These are phyloP conservation scores for Sporothrix sp. DNA, from an alignment of 2,329 filamentous ascomycete genomes.

Conservation along the genomic window DNA sequence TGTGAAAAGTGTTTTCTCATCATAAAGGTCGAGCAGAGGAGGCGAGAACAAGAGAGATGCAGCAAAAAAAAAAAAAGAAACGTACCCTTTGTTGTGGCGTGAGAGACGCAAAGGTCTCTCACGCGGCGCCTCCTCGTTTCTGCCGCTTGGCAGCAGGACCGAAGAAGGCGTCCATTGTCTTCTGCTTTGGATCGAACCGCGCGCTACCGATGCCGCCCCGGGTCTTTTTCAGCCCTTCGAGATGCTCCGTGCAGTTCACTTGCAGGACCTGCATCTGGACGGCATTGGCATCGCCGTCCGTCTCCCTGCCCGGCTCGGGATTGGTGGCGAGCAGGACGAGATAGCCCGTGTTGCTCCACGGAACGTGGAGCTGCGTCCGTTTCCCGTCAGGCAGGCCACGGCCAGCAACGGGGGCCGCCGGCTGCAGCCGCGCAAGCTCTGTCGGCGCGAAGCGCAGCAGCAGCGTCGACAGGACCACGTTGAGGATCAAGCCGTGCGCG, in stretches of 20 bases:
- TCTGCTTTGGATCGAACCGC: slow-evolving; percentile 64
- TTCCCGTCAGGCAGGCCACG: background rate
- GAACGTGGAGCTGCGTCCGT: slow-evolving; percentile 22
- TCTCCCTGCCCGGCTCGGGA: background rate
- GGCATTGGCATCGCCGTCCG: background rate
- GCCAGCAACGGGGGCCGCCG: slow-evolving; percentile 6
- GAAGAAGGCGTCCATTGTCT: slow-evolving; percentile 70
- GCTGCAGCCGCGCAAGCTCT: slow-evolving; percentile 18
- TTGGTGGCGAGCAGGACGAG: slow-evolving; percentile 23
- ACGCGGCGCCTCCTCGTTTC: slow-evolving; percentile 23
- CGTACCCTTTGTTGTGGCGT: slow-evolving; percentile 28
- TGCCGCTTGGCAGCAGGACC: slow-evolving; percentile 37
- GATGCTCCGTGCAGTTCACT: slow-evolving; percentile 63
- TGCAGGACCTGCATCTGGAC: slow-evolving; percentile 37
- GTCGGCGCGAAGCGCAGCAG: slow-evolving; percentile 39
- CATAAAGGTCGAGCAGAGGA: slow-evolving; percentile 37
- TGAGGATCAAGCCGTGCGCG: slow-evolving; percentile 75
- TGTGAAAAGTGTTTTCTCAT: slow-evolving; percentile 66
- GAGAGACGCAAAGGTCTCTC: slow-evolving; percentile 15
- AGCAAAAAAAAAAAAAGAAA: slow-evolving; percentile 14
- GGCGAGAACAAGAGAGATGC: slow-evolving; percentile 16
- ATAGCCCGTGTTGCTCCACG: slow-evolving; percentile 47
- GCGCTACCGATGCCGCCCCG: slow-evolving; percentile 74
- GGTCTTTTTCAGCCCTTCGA: slow-evolving; percentile 66
- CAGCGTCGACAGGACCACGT: slow-evolving; percentile 55